Evolutionary conservation across 495 filamentous ascomycete genomes (phyloP), one percentile per base, ranked within the genome.

Genomic region (Annulohypoxylon moriforme): DNA sequence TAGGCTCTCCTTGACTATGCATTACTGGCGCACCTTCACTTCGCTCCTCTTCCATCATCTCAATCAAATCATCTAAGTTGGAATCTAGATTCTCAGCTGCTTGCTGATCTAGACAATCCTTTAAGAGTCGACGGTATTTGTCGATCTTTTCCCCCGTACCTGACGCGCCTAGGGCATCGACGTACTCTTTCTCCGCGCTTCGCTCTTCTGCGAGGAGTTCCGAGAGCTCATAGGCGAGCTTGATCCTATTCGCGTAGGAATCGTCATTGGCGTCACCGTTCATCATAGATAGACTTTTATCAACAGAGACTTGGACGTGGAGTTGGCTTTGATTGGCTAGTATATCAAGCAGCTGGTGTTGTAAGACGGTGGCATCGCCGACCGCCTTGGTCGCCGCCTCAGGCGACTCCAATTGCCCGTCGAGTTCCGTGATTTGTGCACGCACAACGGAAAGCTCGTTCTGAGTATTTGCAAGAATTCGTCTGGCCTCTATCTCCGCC

Each of bases 401-500:
- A 29, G 82, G 82, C 14, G 81, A 59, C 65, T 85, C 84, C 27
- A 84, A 63, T 34, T 80, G 76, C 7, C 70, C 68, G 24, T 83
- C 78, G 5, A 87, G 74, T 24, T 88, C 87, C 22, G 81, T 74
- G 24, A 87, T 80, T 61, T 86, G 78, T 27, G 81, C 78, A 22
- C 79, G 81, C 20, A 89, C 78, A 6, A 79, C 80, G 4, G 81
- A 80, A 13, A 89, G 75, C 71, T 92, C 89, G 8, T 79, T 83
- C 36, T 86, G 80, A 3, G 87, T 84, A 63, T 85, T 85, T 22
- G 68, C 70, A 9, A 88, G 77, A 50, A 91, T 85, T 4, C 87
- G 84, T 44, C 84, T 79, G 2, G 88, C 88, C 50, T 91, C 89
- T 29, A 76, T 79, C 49, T 87, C 82, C 22, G 88, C 88, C 13